Base-by-base conservation (phyloP, 2,329 filamentous ascomycete species). In the Cladosporium sp. region DNA sequence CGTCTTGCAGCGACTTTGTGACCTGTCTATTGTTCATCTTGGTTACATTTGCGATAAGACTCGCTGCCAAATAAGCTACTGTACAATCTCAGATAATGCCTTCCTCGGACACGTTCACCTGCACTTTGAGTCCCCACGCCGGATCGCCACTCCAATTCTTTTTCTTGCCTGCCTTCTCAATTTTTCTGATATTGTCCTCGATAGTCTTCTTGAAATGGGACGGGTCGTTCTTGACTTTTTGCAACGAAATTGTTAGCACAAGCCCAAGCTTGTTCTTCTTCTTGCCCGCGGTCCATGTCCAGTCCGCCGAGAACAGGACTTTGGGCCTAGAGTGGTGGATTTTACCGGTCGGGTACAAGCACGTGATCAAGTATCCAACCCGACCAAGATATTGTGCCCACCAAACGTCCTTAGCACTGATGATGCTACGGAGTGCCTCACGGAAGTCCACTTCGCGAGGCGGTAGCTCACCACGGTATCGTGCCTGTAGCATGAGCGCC, bases 401-500 rank as follows among this genome's bases (percentile, higher is more conserved):
- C 83, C 84, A 87, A 7, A 77, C 54, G 78, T 73, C 57, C 77
- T 75, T 0, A 72, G 67, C 55, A 57, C 0, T 77, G 78, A 3
- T 84, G 66, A 4, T 85, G 71, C 34, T 70, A 68, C 37, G 76
- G 68, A 32, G 87, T 70, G 4, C 76, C 72, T 2, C 69, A 62
- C 31, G 78, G 59, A 84, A 82, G 3, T 72, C 66, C 5, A 74
- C 63, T 58, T 86, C 83, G 0, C 74, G 73, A 0, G 81, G 79
- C 2, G 79, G 77, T 1, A 87, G 73, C 38, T 80, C 78, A 3
- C 82, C 83, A 14, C 83, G 86, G 82, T 89, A 95, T 58, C 89
- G 78, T 43, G 85, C 83, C 59, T 83, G 89, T 1, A 88, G 74
- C 1, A 85, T 78, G 5, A 95, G 72, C 0, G 83, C 87, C 3